These are phyloP conservation scores for Hyphodiscus hymeniophilus DNA, from an alignment of 495 filamentous ascomycete genomes.

Conservation along the genomic window DNA sequence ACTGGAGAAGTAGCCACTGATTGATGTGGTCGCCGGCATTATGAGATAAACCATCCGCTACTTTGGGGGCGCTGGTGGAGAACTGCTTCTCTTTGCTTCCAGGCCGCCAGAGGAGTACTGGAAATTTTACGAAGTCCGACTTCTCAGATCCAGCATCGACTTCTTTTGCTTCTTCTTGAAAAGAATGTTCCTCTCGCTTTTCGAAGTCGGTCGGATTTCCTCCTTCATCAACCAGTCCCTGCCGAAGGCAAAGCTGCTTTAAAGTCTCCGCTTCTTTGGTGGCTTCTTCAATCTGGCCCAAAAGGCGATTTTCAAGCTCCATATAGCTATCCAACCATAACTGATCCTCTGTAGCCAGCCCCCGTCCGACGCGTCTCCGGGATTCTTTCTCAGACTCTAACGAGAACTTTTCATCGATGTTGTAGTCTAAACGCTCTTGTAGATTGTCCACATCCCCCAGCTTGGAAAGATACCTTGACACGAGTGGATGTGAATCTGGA, in stretches of 20 bases:
- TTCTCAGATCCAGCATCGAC: neutral
- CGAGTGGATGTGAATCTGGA: slow-evolving; percentile 7
- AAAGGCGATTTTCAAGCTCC: neutral
- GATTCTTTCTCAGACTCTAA: slow-evolving; percentile 6
- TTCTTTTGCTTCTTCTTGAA: slow-evolving; percentile 3
- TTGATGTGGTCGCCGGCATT: slow-evolving; percentile 3
- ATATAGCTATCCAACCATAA: slow-evolving; percentile 1
- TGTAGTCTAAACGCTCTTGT: slow-evolving; percentile 1
- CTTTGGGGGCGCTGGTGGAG: neutral
- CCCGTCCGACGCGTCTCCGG: neutral
- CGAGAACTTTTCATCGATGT: neutral
- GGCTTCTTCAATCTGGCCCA: neutral
- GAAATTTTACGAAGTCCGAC: slow-evolving; percentile 10
- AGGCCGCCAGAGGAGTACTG: slow-evolving; percentile 4
- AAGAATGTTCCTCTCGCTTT: slow-evolving; percentile 1
- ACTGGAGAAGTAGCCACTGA: slow-evolving; percentile 7
- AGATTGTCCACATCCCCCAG: slow-evolving; percentile 11
- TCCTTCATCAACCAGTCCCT: slow-evolving; percentile 9
- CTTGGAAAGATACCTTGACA: slow-evolving; percentile 5
- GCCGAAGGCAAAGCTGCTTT: slow-evolving; percentile 3
- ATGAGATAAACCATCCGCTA: neutral
- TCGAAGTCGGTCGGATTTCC: slow-evolving; percentile 6
- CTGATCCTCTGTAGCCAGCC: slow-evolving; percentile 6
- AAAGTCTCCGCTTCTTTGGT: neutral
- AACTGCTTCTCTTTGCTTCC: neutral